Evolutionary conservation across 257 asterid genomes (phyloP), one percentile per base, ranked within the genome.

Genomic region (Echites panduratus): DNA sequence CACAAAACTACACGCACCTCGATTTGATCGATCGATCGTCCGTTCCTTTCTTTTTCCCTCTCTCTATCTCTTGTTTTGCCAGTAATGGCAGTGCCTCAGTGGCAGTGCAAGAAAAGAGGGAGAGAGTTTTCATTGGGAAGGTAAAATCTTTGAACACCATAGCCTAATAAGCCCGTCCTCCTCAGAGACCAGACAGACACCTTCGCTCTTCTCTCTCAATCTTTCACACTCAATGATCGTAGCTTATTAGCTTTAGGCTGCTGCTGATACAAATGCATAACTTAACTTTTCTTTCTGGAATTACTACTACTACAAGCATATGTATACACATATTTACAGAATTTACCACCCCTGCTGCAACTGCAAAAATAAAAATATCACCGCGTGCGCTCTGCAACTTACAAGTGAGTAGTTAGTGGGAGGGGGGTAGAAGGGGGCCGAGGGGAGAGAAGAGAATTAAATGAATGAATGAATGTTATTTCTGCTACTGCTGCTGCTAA

Each of bases 41-140:
- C 45, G 45, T 73, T 64, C 48, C 70, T 65, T 26, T 78, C 38
- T 32, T 32, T 32, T 3, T 32, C 3, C 3, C 38, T 56, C 74
- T 77, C 56, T 71, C 57, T 45, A 70, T 59, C 80, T 38, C 49
- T 49, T 48, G 58, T 43, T 76, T 85, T 81, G 87, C 74, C 96
- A 87, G 96, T 77, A 79, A 83, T 86, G 88, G 84, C 94, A 89
- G 96, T 81, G 87, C 63, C 68, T 79, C 86, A 87, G 96, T 86
- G 87, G 86, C 89, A 84, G 89, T 85, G 89, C 80, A 82, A 82
- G 85, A 87, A 88, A 87, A 87, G 83, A 77, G 80, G 77, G 87
- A 48, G 80, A 78, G 90, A 79, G 89, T 85, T 88, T 87, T 90
- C 97, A 86, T 92, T 78, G 98, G 97, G 96, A 92, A 92, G 96